Conservation (phyloP, 1,284 basidiomycete genomes). For the Psilocybe mexicana region DNA sequence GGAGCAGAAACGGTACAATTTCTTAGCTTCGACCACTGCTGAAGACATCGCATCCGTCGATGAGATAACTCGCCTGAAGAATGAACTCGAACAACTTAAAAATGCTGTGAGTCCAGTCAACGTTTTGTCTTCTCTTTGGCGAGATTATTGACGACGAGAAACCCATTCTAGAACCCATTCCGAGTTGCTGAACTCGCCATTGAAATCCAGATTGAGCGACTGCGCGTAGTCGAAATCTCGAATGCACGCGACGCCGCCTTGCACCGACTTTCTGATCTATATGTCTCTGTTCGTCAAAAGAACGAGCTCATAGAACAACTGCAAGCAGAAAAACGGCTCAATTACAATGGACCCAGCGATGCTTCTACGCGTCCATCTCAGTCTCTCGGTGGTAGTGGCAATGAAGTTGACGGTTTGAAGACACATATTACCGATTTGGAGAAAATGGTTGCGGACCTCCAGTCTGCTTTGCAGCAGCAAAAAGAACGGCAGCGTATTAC, state of each 20-base stretch:
- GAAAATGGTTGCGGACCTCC: constrained; percentile 39
- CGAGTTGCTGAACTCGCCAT: constrained; percentile 50
- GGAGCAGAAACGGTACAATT: constrained; percentile 16
- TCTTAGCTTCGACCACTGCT: constrained; percentile 1
- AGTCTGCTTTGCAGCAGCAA: constrained; percentile 35
- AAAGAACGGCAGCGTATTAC: constrained; percentile 1
- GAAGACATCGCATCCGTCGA: constrained; percentile 8
- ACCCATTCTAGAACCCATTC: constrained; percentile 38
- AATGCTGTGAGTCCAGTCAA: constrained; percentile 18
- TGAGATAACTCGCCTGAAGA: constrained; percentile 21
- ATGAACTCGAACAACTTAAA: constrained; percentile 26
- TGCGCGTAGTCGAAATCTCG: constrained; percentile 58
- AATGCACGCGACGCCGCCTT: constrained; percentile 66
- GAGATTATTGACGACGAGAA: background rate
- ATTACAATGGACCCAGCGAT: background rate
- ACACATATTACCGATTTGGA: constrained; percentile 41
- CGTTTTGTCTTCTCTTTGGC: background rate
- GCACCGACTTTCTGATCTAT: constrained; percentile 59
- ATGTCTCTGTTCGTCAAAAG: constrained; percentile 62
- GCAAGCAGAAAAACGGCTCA: constrained; percentile 37
- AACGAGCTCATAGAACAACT: constrained; percentile 49
- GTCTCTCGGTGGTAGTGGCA: constrained; percentile 2
- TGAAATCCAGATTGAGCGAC: constrained; percentile 55
- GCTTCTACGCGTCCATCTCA: constrained; percentile 1
- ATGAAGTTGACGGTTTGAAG: constrained; percentile 25